These are phyloP conservation scores for Onygena corvina DNA, from an alignment of 2,329 filamentous ascomycete species.

Conservation along the genomic window DNA sequence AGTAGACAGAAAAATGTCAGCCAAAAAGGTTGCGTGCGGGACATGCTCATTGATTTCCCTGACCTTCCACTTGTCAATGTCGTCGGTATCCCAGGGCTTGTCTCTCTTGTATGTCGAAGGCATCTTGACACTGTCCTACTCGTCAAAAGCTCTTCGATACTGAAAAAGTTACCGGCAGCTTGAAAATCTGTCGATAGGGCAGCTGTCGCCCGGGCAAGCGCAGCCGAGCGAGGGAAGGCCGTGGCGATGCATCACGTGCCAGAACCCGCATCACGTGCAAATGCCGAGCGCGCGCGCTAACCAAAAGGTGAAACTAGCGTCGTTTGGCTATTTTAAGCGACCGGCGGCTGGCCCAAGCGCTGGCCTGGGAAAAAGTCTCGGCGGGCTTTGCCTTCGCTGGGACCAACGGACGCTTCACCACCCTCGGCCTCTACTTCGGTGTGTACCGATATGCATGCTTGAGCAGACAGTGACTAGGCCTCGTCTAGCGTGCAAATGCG, in stretches of 20 bases:
- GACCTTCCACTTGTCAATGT: conserved; percentile 93
- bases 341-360: background rate
- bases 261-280: background rate
- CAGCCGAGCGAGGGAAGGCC: background rate
- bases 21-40: background rate
- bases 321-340: conserved; percentile 1
- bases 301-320: background rate
- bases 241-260: background rate
- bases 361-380: too few relatives aligned
- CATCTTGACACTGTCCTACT: conserved; percentile 41
- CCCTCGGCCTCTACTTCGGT: too few relatives aligned
- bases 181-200: background rate
- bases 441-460: too few relatives aligned
- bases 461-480: too few relatives aligned
- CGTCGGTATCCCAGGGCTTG: conserved; percentile 91
- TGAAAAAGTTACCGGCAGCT: background rate
- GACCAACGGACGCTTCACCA: too few relatives aligned
- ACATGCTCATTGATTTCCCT: too few relatives aligned
- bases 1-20: conserved; percentile 8
- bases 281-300: background rate
- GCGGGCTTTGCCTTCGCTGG: background rate
- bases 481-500: too few relatives aligned
- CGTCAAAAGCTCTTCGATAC: background rate
- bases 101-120: conserved; percentile 80
- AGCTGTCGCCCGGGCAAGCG: background rate